A percentile compares a stretch with the other conserved stretches of the same genome.
Conservation (phyloP, 1,139 yeast genomes). For the Blastobotrys apis region DNA sequence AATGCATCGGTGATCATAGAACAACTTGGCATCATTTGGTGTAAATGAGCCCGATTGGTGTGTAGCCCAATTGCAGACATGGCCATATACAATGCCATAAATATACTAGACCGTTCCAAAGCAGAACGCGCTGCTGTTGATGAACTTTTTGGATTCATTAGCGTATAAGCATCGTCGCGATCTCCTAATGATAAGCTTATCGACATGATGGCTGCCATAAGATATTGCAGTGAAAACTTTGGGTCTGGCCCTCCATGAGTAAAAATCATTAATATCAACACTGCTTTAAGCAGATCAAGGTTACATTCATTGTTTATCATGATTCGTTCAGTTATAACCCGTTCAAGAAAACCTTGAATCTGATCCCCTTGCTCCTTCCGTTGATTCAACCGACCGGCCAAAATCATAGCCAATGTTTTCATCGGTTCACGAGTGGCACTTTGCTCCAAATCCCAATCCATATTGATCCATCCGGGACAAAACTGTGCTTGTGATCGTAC, state of each 20-base stretch:
- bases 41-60: not conserved
- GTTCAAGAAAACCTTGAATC: slow-evolving; percentile 5
- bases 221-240: slow-evolving; percentile 3
- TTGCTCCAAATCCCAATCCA: not conserved
- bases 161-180: not conserved
- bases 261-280: slow-evolving; percentile 1
- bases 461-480: not conserved
- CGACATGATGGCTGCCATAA: not conserved
- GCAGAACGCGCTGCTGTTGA: not conserved
- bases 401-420: slow-evolving; percentile 7
- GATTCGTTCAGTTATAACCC: slow-evolving; percentile 7
- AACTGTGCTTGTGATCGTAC: slow-evolving; percentile 39
- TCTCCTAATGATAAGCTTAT: not conserved
- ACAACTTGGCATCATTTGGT: not conserved
- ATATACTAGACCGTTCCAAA: slow-evolving; percentile 3
- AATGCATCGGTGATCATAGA: not conserved
- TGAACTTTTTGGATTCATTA: not conserved
- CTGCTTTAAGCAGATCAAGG: slow-evolving; percentile 4
- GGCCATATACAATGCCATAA: not conserved
- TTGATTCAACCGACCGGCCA: slow-evolving; percentile 3
- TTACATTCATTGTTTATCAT: slow-evolving; percentile 5
- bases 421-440: slow-evolving; percentile 4
- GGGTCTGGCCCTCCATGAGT: slow-evolving; percentile 7
- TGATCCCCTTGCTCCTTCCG: not conserved
- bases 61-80: slow-evolving; percentile 3